Percentiles rank a stretch among this genome's conserved stretches.
phyloP scores from a whole-genome alignment of 2,329 filamentous ascomycete genomes.

The Leptographium wingfieldii region DNA sequence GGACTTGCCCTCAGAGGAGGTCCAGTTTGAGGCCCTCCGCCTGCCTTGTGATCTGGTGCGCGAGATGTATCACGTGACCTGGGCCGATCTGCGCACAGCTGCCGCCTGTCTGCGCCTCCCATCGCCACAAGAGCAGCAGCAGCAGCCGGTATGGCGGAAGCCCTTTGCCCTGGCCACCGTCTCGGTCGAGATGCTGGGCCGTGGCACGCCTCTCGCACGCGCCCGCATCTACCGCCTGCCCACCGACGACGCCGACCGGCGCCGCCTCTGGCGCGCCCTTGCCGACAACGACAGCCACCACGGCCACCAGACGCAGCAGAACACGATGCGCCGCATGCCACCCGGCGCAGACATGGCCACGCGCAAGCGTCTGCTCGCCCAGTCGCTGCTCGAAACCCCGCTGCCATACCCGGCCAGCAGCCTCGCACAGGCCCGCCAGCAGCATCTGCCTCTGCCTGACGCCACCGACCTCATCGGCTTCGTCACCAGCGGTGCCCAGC shows the following conservation, averaged over 20 bases:
- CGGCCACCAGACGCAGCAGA: conserved; percentile 1
- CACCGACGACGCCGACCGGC: conserved; percentile 31
- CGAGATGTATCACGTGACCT: conserved; percentile 9
- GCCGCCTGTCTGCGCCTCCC: conserved; percentile 21
- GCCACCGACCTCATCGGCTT: conserved; percentile 76
- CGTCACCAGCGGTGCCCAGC: conserved; percentile 76
- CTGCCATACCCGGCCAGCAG: conserved; percentile 23
- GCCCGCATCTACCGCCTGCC: conserved; percentile 83
- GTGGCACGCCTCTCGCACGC: conserved; percentile 58
- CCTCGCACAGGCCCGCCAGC: conserved; percentile 20
- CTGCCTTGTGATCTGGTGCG: neutral
- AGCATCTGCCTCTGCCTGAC: conserved; percentile 56
- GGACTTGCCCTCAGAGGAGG: neutral
- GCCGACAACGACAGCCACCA: neutral
- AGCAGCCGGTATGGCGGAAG: conserved; percentile 9
- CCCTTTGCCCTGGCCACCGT: conserved; percentile 39
- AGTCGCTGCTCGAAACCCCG: conserved; percentile 31
- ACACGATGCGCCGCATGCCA: conserved; percentile 10
- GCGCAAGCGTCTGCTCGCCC: conserved; percentile 32
- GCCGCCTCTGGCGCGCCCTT: conserved; percentile 56
- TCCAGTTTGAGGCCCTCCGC: conserved; percentile 8
- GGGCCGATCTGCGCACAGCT: conserved; percentile 11
- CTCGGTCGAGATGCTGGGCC: conserved; percentile 51
- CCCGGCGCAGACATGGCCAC: conserved; percentile 21
- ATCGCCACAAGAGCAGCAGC: neutral